phyloP scores from a whole-genome alignment of 129 eudicot genomes.

The Erigeron canadensis region DNA sequence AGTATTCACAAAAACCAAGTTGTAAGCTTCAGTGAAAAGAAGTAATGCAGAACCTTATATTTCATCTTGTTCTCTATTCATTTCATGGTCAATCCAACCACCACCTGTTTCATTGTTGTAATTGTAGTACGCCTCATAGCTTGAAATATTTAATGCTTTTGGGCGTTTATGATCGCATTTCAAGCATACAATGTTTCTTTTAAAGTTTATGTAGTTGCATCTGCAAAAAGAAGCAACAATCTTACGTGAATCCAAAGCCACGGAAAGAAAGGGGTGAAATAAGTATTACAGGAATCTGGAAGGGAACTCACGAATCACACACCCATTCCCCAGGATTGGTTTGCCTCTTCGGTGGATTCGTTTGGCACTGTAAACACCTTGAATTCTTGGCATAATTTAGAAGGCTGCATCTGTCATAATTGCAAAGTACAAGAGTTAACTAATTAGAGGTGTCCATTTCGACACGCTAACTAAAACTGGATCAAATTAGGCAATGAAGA shows the following conservation, averaged over 20 bases:
- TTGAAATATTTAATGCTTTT: conserved; percentile 36
- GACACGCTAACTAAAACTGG: neutral
- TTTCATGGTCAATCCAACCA: conserved; percentile 5
- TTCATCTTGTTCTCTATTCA: neutral
- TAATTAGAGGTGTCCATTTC: neutral
- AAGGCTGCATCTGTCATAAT: conserved; percentile 57
- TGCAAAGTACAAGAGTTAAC: neutral
- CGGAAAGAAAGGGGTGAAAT: neutral
- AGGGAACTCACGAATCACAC: conserved; percentile 73
- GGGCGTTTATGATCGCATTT: conserved; percentile 73
- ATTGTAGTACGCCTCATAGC: neutral
- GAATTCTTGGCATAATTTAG: conserved; percentile 75
- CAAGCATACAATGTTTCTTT: conserved; percentile 60
- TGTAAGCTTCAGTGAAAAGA: neutral
- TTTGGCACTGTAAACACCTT: conserved; percentile 60
- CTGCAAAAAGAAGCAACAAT: conserved; percentile 33
- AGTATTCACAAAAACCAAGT: neutral
- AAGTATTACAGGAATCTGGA: neutral
- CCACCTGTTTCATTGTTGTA: neutral
- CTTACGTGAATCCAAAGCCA: neutral
- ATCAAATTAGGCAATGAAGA: neutral
- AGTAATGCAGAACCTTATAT: neutral
- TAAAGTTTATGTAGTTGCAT: conserved; percentile 81
- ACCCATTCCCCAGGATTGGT: conserved; percentile 84
- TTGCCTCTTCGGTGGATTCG: conserved; percentile 65